Base-by-base conservation (phyloP, 169 alveolate genomes). In the Cryptosporidium ubiquitum region DNA sequence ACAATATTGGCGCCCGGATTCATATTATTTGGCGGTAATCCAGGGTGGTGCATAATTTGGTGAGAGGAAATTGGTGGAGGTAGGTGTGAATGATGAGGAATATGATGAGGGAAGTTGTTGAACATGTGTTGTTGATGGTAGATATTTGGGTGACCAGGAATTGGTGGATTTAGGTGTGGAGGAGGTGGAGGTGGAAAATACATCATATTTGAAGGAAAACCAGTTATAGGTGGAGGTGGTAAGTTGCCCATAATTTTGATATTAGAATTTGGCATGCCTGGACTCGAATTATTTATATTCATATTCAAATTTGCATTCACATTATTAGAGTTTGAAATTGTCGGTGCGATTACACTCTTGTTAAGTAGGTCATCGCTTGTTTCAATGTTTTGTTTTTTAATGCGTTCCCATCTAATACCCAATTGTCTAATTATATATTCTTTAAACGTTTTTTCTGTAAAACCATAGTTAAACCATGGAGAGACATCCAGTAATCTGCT, bases 401-500 rank as follows among this genome's bases (percentile, higher is more conserved):
- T 74, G 20, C 86, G 70, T 51, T 74, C 86, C 86, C 86, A 74
- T 23, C 86, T 33, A 20, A 74, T 74, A 7, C 70, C 86, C 20
- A 74, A 60, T 35, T 74, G 86, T 57, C 86, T 74, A 39, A 74
- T 74, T 29, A 74, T 74, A 16, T 74, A 74, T 39, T 74, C 86
- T 60, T 74, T 74, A 33, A 74, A 74, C 4, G 86, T 57, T 74
- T 74, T 74, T 52, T 74, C 86, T 16, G 70, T 74, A 37, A 74
- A 74, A 3, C 86, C 86, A 39, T 74, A 74, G 57, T 74, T 74
- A 58, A 74, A 74, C 86, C 86, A 74, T 0, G 86, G 86, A 7
- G 86, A 74, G 18, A 74, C 71, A 74, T 74, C 86, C 33, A 74
- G 26, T 35, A 74, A 57, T 23, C 86, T 74, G 42, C 86, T 74